Percentiles rank a stretch among this genome's conserved stretches.
Evolutionary conservation across 2,329 filamentous ascomycete genomes (phyloP).

Genomic region (Epichloe sp.): DNA sequence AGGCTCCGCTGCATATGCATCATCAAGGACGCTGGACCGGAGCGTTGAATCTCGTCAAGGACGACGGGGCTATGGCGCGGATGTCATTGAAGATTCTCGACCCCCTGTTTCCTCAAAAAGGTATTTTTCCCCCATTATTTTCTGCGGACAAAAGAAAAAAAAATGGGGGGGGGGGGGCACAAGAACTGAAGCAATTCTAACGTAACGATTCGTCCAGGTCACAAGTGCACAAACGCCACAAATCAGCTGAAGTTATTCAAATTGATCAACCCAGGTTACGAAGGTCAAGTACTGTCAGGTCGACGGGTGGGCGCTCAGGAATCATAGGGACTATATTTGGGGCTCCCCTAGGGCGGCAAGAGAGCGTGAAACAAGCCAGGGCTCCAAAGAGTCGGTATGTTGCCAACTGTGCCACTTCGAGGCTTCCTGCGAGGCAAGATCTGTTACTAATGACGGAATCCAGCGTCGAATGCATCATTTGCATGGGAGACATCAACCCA

Average conservation of each 20-base stretch:
- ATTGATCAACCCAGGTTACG: conserved; percentile 6
- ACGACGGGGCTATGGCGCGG: conserved; percentile 13
- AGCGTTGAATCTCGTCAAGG: conserved; percentile 18
- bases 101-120: conserved; percentile 21
- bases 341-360: conserved; percentile 12
- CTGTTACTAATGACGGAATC: conserved; percentile 6
- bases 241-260: conserved; percentile 10
- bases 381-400: conserved; percentile 8
- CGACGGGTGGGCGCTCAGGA: conserved; percentile 11
- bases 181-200: not conserved
- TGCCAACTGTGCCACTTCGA: not conserved
- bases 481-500: conserved; percentile 52
- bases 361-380: conserved; percentile 10
- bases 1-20: conserved; percentile 16
- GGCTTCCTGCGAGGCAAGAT: not conserved
- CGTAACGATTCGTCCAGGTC: conserved; percentile 3
- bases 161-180: not conserved
- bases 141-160: not conserved
- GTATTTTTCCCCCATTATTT: conserved; percentile 8
- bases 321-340: conserved; percentile 17
- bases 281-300: conserved; percentile 8
- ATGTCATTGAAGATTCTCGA: conserved; percentile 21
- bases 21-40: conserved; percentile 15
- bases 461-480: conserved; percentile 61
- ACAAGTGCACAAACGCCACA: conserved; percentile 6